A percentile compares a stretch with the other conserved stretches of the same genome.
phyloP scores from a whole-genome alignment of 1,284 basidiomycete genomes.

The Athelia psychrophila region DNA sequence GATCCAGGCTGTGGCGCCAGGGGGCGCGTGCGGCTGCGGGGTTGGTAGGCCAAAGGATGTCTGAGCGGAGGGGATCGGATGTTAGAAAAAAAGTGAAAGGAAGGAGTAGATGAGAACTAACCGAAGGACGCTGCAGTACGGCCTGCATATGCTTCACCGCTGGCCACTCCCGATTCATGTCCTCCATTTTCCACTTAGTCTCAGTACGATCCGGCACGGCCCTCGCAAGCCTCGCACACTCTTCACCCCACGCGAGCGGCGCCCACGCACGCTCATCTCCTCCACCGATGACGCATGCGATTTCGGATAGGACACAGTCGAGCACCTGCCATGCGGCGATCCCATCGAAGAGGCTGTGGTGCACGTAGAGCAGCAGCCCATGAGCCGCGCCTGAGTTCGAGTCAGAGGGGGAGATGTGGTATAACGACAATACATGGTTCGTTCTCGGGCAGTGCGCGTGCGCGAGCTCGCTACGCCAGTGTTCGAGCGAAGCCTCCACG shows the following conservation, averaged over 20 bases:
- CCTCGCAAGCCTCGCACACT: neutral
- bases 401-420: neutral
- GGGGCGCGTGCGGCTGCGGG: neutral
- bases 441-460: neutral
- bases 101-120: neutral
- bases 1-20: neutral
- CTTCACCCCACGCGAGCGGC: neutral
- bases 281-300: neutral
- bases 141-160: neutral
- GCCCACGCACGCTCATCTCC: neutral
- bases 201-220: neutral
- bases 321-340: neutral
- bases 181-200: neutral
- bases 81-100: no score
- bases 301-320: neutral
- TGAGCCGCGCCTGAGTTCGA: neutral
- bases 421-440: neutral
- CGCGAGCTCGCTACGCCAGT: neutral
- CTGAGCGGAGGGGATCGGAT: neutral
- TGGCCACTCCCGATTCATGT: neutral
- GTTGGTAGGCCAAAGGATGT: neutral
- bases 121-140: neutral
- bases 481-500: neutral
- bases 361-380: neutral
- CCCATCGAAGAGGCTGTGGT: neutral